A percentile compares a stretch with the other conserved stretches of the same genome.
Conservation (phyloP, 73 alveolate genomes). For the Paramecium tetraurelia region DNA sequence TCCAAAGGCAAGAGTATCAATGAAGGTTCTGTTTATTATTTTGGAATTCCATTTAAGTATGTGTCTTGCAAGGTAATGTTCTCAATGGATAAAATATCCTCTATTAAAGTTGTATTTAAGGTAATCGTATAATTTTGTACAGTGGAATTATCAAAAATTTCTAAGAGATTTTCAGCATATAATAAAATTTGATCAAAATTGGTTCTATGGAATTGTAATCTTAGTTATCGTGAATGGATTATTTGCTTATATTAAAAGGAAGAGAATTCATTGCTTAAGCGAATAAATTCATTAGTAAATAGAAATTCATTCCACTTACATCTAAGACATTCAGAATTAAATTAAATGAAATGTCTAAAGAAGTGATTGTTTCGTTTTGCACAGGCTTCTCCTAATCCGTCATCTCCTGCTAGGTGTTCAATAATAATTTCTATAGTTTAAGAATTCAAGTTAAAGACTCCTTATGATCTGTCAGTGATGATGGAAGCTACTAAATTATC, state of each 20-base stretch:
- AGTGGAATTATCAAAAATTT: neutral
- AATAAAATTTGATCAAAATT: neutral
- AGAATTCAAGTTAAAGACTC: neutral
- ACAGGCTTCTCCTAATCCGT: neutral
- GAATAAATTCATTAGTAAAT: neutral
- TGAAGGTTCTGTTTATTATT: neutral
- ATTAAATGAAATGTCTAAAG: neutral
- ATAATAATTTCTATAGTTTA: neutral
- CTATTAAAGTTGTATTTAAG: neutral
- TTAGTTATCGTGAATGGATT: neutral
- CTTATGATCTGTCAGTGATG: neutral
- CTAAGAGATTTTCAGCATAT: neutral
- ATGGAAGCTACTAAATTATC: neutral
- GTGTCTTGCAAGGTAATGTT: neutral
- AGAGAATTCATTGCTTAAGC: neutral
- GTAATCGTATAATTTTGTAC: neutral
- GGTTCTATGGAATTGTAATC: neutral
- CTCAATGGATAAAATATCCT: neutral
- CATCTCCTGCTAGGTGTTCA: neutral
- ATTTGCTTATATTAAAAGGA: neutral
- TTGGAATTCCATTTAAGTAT: neutral
- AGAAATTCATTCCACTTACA: neutral
- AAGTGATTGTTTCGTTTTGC: neutral
- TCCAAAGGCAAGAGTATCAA: neutral
- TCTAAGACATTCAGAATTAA: neutral